Evolutionary conservation across 768 basidiomycete species (phyloP), one percentile per base, ranked within the genome.

Genomic region (Xanthoconium stramineum): DNA sequence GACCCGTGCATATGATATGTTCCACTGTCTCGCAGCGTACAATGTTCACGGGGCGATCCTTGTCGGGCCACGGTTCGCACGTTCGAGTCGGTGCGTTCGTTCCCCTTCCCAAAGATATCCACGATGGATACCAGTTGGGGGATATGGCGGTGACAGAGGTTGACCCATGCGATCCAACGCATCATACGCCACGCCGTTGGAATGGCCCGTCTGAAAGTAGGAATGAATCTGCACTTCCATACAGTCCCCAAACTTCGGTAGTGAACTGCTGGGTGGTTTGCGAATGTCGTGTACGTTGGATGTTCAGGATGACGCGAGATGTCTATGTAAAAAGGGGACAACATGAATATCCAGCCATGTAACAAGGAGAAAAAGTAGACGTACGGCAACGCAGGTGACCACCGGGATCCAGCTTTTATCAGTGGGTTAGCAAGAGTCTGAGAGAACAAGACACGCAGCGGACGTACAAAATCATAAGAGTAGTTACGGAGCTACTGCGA

Each of bases 391-490:
- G 12, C 58, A 66, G 29, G 37, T 42, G 5, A 54, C 35, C 52
- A 58, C 46, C 3, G 67, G 62, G n/a, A 69, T 42, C 56, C 62
- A 67, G 37, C 66, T 65, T 30, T 59, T 24, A 19, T 10, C 0
- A 14, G 35, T 3, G 17, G 1, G 20, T 61, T 36, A 65, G 47
- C 4, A 52, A 20, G 17, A 0, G 15, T 12, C 13, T 36, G 14
- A 1, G 7, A 17, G 3, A 14, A 37, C 1, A 42, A 39, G 24
- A 37, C n/a, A 14, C 5, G 5, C 0, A 29, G 10, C 3, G 12
- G 7, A 58, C 64, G 38, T 37, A 65, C 64, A 56, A 61, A 11
- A 67, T 53, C 50, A 48, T 50, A 15, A 56, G n/a, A 14, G 38
- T 55, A 7, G 55, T 47, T 37, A 43, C 12, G 17, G 56, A 45